phyloP scores from a whole-genome alignment of 2,329 filamentous ascomycete genomes.

The Fusarium armeniacum region DNA sequence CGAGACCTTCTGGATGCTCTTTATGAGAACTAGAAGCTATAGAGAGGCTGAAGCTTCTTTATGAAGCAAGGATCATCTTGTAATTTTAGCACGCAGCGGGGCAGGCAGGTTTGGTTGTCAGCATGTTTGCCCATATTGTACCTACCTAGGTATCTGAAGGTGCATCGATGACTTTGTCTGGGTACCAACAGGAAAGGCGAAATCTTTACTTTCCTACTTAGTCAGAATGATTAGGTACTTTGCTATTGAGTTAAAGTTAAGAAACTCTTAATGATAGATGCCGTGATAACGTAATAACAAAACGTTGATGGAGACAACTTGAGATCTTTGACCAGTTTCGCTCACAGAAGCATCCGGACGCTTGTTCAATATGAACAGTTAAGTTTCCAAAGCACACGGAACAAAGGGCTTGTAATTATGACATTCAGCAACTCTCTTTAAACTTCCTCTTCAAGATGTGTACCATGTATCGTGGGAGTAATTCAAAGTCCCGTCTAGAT shows the following conservation, averaged over 20 bases:
- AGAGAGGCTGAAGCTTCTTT: neutral
- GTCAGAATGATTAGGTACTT: neutral
- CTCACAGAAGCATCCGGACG: neutral
- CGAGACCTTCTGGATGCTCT: constrained; percentile 3
- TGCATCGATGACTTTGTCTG: neutral
- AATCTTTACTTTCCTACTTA: constrained; percentile 5
- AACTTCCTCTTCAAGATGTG: neutral
- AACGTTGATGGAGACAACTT: neutral
- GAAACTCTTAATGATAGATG: neutral
- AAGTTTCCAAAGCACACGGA: neutral
- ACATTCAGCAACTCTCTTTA: neutral
- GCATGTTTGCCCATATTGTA: neutral
- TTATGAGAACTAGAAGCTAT: neutral
- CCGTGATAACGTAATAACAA: neutral
- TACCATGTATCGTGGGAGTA: neutral
- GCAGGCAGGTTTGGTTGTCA: neutral
- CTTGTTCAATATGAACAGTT: neutral
- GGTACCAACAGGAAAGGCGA: neutral
- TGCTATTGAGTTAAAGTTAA: neutral
- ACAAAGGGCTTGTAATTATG: neutral
- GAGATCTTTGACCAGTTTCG: too few relatives aligned
- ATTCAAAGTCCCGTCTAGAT: neutral
- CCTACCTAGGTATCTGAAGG: too few relatives aligned
- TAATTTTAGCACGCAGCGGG: constrained; percentile 2
- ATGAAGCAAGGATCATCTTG: constrained; percentile 13